Percentiles rank a stretch among this genome's conserved stretches.
Conservation (phyloP, 2,329 filamentous ascomycete species). For the Sordariomycetes sp. region DNA sequence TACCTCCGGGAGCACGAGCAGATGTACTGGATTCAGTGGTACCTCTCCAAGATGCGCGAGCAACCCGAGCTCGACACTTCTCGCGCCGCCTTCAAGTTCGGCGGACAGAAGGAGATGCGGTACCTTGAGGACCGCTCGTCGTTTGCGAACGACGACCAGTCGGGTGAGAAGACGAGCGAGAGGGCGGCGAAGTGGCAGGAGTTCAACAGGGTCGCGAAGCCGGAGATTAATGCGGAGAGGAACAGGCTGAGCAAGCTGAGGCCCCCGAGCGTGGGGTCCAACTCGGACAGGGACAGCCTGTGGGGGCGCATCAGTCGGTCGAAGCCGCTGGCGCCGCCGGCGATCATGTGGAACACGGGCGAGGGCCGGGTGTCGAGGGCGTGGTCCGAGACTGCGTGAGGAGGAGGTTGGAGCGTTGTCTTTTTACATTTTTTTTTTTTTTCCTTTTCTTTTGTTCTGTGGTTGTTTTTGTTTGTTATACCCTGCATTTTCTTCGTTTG, state of each 20-base stretch:
- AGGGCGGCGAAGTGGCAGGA: slow-evolving; percentile 1
- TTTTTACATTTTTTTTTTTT: background rate
- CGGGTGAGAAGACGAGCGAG: background rate
- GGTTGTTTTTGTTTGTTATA: background rate
- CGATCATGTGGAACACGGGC: background rate
- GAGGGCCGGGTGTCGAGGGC: slow-evolving; percentile 3
- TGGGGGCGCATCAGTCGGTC: background rate
- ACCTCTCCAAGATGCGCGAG: slow-evolving; percentile 15
- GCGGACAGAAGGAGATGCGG: slow-evolving; percentile 2
- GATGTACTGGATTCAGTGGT: slow-evolving; percentile 37
- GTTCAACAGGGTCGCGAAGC: background rate
- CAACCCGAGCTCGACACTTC: slow-evolving; percentile 4
- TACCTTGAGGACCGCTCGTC: background rate
- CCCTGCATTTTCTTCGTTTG: background rate
- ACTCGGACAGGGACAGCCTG: background rate
- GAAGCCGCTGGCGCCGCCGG: background rate
- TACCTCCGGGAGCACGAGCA: slow-evolving; percentile 51
- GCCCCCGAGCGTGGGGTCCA: background rate
- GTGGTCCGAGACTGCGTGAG: slow-evolving; percentile 3
- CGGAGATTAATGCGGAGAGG: background rate
- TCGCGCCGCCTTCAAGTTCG: background rate
- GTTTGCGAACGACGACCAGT: background rate
- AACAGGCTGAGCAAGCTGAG: slow-evolving; percentile 4
- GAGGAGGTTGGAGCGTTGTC: background rate
- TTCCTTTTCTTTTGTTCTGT: background rate